A percentile compares a stretch with the other conserved stretches of the same genome.
These are phyloP conservation scores for Scheffersomyces cryptocercus DNA, from an alignment of 1,139 yeast species.

Conservation along the genomic window DNA sequence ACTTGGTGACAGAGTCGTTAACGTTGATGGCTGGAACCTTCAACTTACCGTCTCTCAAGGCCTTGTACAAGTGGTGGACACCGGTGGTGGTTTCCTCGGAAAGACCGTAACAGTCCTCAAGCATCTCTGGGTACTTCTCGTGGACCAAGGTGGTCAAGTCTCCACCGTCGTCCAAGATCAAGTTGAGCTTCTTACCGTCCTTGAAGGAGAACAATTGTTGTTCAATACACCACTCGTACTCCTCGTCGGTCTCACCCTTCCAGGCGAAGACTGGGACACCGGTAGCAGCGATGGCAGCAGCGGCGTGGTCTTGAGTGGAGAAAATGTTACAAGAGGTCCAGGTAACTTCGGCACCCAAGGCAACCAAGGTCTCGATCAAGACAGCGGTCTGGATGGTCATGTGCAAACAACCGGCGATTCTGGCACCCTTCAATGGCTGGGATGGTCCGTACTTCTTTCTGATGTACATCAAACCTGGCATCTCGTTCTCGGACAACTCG, in stretches of 20 bases:
- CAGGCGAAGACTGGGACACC: constrained; percentile 99
- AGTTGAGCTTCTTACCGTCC: constrained; percentile 93
- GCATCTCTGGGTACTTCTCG: constrained; percentile 98
- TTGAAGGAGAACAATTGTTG: constrained; percentile 99
- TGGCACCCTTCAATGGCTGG: constrained; percentile 98
- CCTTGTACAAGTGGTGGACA: constrained; percentile 98
- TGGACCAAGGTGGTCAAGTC: constrained; percentile 97
- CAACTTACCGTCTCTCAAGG: constrained; percentile 85
- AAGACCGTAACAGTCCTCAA: constrained; percentile 91
- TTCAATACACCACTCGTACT: constrained; percentile 99
- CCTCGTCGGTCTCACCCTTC: constrained; percentile 99
- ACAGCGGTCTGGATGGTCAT: constrained; percentile 99
- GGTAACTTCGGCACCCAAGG: constrained; percentile 99
- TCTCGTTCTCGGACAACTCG: constrained; percentile 98
- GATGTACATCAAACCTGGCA: constrained; percentile 99
- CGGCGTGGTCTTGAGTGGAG: constrained; percentile 99
- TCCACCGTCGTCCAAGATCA: constrained; percentile 99
- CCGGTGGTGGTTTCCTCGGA: constrained; percentile 99
- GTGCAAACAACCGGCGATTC: constrained; percentile 99
- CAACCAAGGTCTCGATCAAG: constrained; percentile 94
- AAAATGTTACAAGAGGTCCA: constrained; percentile 99
- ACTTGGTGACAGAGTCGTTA: constrained; percentile 98
- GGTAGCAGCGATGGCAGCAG: constrained; percentile 99
- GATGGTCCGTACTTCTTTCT: constrained; percentile 88
- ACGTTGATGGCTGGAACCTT: constrained; percentile 99